Evolutionary conservation across 106 monocot species (phyloP).

Genomic region (Phalaenopsis aphrodite): DNA sequence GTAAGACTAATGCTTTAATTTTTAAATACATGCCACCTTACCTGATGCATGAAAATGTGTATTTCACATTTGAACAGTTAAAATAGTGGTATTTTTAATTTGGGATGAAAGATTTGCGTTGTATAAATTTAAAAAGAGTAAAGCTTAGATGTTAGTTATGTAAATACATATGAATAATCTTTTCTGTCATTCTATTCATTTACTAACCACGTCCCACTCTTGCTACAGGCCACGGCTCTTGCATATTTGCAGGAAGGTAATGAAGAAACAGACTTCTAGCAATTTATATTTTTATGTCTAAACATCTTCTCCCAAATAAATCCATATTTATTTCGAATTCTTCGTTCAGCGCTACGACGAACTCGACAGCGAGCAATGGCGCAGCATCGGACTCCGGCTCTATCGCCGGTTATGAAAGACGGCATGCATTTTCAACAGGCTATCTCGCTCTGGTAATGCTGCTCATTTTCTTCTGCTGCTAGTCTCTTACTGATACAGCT

Average conservation of each 20-base stretch:
- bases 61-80: no score
- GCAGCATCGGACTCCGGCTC: not conserved
- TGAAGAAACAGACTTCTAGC: not conserved
- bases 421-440: not conserved
- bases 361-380: not conserved
- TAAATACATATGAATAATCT: not conserved
- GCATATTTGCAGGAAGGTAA: constrained; percentile 86
- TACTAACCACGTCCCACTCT: not conserved
- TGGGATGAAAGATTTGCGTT: no score
- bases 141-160: no score
- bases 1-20: no score
- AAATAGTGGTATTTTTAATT: no score
- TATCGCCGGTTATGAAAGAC: not conserved
- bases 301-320: not conserved
- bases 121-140: no score
- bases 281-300: not conserved
- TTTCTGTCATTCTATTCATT: not conserved
- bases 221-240: constrained; percentile 57
- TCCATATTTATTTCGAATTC: not conserved
- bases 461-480: not conserved
- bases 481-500: not conserved
- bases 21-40: no score
- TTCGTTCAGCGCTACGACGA: not conserved
- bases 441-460: not conserved
- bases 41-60: no score